Base-by-base conservation (phyloP, 192 early-diverging fungal genomes). In the Umbelopsis sp. region DNA sequence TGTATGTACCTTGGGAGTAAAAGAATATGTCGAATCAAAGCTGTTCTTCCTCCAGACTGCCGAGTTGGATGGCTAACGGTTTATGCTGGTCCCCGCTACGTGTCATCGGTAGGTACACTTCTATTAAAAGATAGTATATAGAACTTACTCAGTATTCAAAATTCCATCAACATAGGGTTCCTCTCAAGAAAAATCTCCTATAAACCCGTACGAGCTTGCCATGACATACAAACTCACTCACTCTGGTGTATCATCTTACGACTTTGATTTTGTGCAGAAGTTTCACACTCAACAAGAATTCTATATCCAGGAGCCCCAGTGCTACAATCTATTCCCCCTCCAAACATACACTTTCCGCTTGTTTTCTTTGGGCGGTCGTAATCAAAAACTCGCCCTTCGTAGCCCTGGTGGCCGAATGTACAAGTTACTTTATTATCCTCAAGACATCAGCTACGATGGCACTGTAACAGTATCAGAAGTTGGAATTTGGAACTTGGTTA, bases 241-340 rank as follows among this genome's bases (percentile, higher is more conserved):
- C 16, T 72, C 41, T 3, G 77, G 78, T 0, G 47, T 24, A 4
- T 50, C 75, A 26, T 69, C 74, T 21, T 62, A 62, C 26, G 72
- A 80, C 0, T 81, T 82, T 54, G 80, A 74, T 29, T 84, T 84
- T 78, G 82, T 86, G 3, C 77, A 76, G 7, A 69, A 80, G 2
- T 78, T 80, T 56, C 65, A 69, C 17, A 74, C 75, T 31, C 79
- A 71, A 0, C 72, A 83, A 52, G 82, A 86, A 49, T 86, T 86
- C 52, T 83, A 84, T 32, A 67, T 86, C 26, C 79, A 83, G 59
- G 74, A 83, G 21, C 84, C 84, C 1, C 84, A 86, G 34, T 73
- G 80, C 7, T 77, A 86, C 22, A 22, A 68, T 10, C 72, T 86
- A 2, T 83, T 82, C 26, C 81, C 77, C 14, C 72, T 80, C 24